Evolutionary conservation across 306 rosid species (phyloP), one percentile per base, ranked within the genome.

Genomic region (Calophaca sinica): DNA sequence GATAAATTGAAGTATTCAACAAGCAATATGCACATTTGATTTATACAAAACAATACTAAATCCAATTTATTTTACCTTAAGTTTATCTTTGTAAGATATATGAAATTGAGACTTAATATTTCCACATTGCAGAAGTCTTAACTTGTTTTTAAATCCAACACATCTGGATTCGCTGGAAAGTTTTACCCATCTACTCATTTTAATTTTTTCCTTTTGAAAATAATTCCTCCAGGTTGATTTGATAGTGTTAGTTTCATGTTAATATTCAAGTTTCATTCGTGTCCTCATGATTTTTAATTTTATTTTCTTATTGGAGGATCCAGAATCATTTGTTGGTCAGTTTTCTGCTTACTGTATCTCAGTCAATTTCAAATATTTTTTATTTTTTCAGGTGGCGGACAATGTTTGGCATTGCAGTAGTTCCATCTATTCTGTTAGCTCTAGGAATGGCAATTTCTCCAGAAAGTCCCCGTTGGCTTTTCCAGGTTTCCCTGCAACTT

Each of bases 381-480:
- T 42, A 12, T 71, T 72, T 73, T 66, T 11, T 69, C 83, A 94
- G 98, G 98, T 94, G 98, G 98, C 80, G 98, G 86, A 82, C 93
- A 20, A 94, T 94, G 98, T 94, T 91, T 68, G 97, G 93, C 42
- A 82, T 94, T 84, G 84, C 98, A 57, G 9, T 86, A n/a, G 86
- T 94, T 71, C 98, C 98, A 63, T 86, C 98, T 46, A 32, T 91
- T 80, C 76, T 94, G 49, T 86, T 94, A 88, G 98, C 96, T 53
- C 63, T 94, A 39, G 98, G 98, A 87, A 94, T 94, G 97, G 87
- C 78, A 62, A 11, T 90, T 68, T 90, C 96, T 61, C 98, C 98
- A 2, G 98, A 94, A 83, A 91, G 97, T 86, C 98, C 98, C 4
- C 88, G 98, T 51, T 94, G 98, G 98, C 97, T 94, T 42, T 84